These are phyloP conservation scores for Populus davidiana DNA, from an alignment of 345 rosid species.

Conservation along the genomic window DNA sequence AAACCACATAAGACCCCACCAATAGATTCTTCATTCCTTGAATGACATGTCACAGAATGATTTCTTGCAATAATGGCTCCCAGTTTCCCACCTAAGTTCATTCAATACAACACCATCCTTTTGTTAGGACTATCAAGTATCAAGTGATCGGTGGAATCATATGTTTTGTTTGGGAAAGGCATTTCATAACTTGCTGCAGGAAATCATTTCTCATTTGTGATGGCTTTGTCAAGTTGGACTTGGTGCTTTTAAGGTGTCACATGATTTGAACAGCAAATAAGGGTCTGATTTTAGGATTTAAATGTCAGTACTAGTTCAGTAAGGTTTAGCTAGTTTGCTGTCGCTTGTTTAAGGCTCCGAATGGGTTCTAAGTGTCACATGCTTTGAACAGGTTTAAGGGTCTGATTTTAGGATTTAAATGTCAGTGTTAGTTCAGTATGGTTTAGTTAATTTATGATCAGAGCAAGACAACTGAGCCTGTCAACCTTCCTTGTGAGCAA, in stretches of 20 bases:
- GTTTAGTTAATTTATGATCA: background rate
- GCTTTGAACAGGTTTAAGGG: background rate
- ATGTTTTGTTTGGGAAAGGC: background rate
- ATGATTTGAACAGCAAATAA: background rate
- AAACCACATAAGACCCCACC: background rate
- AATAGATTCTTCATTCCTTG: background rate
- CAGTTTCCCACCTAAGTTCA: background rate
- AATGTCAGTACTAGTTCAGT: background rate
- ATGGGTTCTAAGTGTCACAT: background rate
- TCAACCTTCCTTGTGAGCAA: background rate
- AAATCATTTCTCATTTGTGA: background rate
- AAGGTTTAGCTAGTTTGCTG: background rate
- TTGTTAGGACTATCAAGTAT: no score
- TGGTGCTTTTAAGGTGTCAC: background rate
- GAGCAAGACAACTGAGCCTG: background rate
- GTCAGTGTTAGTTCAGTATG: background rate
- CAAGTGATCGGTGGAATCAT: background rate
- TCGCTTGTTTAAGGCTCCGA: no score
- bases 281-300: background rate
- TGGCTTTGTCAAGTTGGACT: background rate
- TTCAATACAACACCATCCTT: background rate
- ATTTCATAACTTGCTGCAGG: background rate
- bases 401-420: no score
- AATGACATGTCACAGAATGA: background rate
- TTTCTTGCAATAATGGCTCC: background rate